Percentiles rank a stretch among this genome's conserved stretches.
Conservation (phyloP, 2,329 filamentous ascomycete species). For the Cladosporium halotolerans region DNA sequence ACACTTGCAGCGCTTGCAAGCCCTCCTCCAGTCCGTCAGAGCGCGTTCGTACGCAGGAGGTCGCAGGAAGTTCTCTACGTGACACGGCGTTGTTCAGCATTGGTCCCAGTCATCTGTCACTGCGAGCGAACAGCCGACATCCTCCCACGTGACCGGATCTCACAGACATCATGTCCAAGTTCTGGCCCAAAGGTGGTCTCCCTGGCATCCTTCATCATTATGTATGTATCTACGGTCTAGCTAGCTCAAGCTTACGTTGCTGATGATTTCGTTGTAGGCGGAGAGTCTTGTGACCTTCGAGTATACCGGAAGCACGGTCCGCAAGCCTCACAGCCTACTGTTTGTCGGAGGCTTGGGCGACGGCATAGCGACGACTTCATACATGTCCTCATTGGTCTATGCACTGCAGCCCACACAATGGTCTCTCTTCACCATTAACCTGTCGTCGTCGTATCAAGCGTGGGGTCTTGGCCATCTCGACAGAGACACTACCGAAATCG, state of each 20-base stretch:
- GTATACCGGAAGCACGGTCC: conserved; percentile 27
- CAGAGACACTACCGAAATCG: conserved; percentile 50
- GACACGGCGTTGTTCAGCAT: background rate
- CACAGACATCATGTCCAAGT: conserved; percentile 18
- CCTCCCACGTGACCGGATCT: conserved; percentile 2
- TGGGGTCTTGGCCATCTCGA: conserved; percentile 50
- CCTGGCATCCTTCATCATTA: conserved; percentile 25
- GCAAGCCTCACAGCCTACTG: conserved; percentile 23
- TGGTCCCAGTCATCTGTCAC: background rate
- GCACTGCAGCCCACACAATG: conserved; percentile 33
- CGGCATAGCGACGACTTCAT: conserved; percentile 22
- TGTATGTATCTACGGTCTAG: conserved; percentile 15
- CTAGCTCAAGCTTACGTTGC: background rate
- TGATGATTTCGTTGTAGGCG: conserved; percentile 23
- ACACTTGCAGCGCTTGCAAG: background rate
- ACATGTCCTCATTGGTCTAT: conserved; percentile 19
- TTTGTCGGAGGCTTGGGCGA: conserved; percentile 25
- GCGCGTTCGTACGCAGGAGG: conserved; percentile 3
- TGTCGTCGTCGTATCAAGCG: conserved; percentile 46
- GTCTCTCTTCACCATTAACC: conserved; percentile 39
- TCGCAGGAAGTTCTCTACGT: background rate
- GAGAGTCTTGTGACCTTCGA: conserved; percentile 37
- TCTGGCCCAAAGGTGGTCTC: conserved; percentile 24
- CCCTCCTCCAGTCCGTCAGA: background rate
- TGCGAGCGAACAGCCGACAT: background rate